These are phyloP conservation scores for Brassica hybrid DNA, from an alignment of 441 rosid species.

Conservation along the genomic window DNA sequence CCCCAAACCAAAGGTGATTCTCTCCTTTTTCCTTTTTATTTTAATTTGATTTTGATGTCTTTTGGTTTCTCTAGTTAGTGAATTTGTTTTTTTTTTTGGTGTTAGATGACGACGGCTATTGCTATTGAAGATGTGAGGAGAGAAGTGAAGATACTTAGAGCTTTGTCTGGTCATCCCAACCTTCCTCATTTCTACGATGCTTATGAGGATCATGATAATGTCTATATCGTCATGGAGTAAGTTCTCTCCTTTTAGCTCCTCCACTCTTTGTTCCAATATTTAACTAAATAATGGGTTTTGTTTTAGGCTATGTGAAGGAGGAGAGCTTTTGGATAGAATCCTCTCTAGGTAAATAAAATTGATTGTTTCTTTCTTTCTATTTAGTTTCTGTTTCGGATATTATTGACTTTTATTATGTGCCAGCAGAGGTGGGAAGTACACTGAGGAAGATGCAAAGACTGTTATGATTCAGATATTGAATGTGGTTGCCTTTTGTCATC, in stretches of 20 bases:
- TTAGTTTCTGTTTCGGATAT: background rate
- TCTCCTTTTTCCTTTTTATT: background rate
- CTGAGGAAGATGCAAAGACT: slow-evolving; percentile 90
- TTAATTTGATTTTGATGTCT: too few species aligned
- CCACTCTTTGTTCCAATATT: background rate
- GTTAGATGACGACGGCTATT: slow-evolving; percentile 97
- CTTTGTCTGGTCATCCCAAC: slow-evolving; percentile 86
- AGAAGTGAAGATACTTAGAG: slow-evolving; percentile 91
- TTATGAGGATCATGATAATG: slow-evolving; percentile 86
- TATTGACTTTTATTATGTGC: slow-evolving; percentile 26
- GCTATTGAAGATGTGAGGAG: slow-evolving; percentile 98
- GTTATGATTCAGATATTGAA: slow-evolving; percentile 84
- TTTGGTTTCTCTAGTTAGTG: too few species aligned
- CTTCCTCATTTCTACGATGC: slow-evolving; percentile 88
- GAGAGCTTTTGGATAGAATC: slow-evolving; percentile 97
- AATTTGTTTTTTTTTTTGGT: background rate
- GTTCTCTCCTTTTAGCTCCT: slow-evolving; percentile 47
- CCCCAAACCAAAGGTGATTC: slow-evolving; percentile 76
- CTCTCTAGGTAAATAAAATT: slow-evolving; percentile 71
- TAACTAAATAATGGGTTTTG: slow-evolving; percentile 17
- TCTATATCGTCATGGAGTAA: slow-evolving; percentile 98
- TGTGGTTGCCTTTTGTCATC: slow-evolving; percentile 93
- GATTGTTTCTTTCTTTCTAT: background rate
- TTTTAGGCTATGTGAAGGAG: slow-evolving; percentile 95
- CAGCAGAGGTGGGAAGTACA: slow-evolving; percentile 87